These are phyloP conservation scores for Nelumbo lutea DNA, from an alignment of 164 flowering plant genomes.

Conservation along the genomic window DNA sequence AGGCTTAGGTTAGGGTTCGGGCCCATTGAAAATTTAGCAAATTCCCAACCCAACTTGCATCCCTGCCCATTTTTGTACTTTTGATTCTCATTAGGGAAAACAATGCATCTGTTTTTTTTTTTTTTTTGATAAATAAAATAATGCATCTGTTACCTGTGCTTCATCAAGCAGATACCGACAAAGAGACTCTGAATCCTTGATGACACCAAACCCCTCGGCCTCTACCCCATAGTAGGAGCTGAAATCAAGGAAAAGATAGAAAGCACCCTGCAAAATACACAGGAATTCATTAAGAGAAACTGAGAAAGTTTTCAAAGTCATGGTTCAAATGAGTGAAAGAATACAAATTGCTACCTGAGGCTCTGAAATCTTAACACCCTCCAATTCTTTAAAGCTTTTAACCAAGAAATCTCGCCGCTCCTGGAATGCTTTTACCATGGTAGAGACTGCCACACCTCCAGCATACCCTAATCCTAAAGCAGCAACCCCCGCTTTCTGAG, in stretches of 20 bases:
- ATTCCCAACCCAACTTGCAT: not conserved
- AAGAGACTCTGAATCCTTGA: conserved; percentile 74
- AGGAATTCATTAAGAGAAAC: not conserved
- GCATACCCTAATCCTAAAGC: conserved; percentile 89
- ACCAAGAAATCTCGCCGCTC: conserved; percentile 85
- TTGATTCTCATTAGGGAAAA: not conserved
- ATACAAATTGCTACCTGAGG: conserved; percentile 60
- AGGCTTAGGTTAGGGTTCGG: too few relatives aligned
- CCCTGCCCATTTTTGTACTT: not conserved
- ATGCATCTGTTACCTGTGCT: conserved; percentile 55
- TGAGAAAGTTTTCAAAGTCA: not conserved
- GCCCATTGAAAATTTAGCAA: too few relatives aligned
- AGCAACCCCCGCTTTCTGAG: conserved; percentile 94
- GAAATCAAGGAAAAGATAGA: conserved; percentile 82
- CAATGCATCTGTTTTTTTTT: conserved; percentile 8
- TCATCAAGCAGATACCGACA: conserved; percentile 77
- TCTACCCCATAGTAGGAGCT: conserved; percentile 79
- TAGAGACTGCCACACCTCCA: conserved; percentile 80
- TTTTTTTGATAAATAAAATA: not conserved
- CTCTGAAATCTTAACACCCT: conserved; percentile 78
- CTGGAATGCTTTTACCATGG: conserved; percentile 82
- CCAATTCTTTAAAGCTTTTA: conserved; percentile 59
- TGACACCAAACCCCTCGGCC: conserved; percentile 74
- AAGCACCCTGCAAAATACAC: conserved; percentile 76
- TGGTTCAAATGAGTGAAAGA: not conserved